Evolutionary conservation across 1,284 basidiomycete species (phyloP).

Genomic region (Moesziomyces antarcticus): DNA sequence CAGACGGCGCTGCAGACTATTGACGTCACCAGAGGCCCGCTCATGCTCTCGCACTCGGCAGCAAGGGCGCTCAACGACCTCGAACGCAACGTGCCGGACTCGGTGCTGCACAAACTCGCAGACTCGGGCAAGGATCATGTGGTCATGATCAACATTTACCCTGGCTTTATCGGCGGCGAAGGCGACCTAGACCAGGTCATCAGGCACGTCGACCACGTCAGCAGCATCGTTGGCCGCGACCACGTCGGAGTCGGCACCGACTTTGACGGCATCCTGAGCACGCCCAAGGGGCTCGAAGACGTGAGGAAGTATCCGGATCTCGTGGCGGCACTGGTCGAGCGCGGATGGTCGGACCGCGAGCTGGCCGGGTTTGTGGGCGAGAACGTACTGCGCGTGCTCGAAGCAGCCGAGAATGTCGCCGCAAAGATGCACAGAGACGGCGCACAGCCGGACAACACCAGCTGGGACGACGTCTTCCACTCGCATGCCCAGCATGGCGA

Average conservation of each 20-base stretch:
- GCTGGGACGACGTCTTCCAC: constrained; percentile 36
- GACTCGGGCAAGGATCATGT: constrained; percentile 25
- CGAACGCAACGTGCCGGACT: constrained; percentile 38
- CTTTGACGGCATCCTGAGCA: constrained; percentile 44
- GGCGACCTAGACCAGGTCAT: constrained; percentile 34
- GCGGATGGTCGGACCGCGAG: constrained; percentile 40
- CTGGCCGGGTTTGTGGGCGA: constrained; percentile 33
- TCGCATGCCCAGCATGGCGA: constrained; percentile 3
- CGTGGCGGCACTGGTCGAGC: constrained; percentile 24
- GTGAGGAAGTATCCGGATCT: constrained; percentile 41
- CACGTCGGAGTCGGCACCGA: constrained; percentile 48
- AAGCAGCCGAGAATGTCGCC: constrained; percentile 29
- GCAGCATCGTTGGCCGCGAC: constrained; percentile 22
- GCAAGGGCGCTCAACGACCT: constrained; percentile 25
- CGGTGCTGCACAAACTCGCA: constrained; percentile 26
- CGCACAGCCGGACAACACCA: constrained; percentile 34
- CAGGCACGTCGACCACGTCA: constrained; percentile 33
- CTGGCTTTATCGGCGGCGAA: constrained; percentile 49
- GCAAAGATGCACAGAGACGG: constrained; percentile 21
- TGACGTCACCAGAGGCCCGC: constrained; percentile 27
- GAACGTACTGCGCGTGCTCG: constrained; percentile 43
- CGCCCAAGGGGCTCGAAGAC: constrained; percentile 34
- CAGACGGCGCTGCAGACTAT: constrained; percentile 38
- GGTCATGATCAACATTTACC: constrained; percentile 49
- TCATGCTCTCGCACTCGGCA: constrained; percentile 48